Conservation (phyloP, 2,329 filamentous ascomycete species). For the Didymella segeticola region DNA sequence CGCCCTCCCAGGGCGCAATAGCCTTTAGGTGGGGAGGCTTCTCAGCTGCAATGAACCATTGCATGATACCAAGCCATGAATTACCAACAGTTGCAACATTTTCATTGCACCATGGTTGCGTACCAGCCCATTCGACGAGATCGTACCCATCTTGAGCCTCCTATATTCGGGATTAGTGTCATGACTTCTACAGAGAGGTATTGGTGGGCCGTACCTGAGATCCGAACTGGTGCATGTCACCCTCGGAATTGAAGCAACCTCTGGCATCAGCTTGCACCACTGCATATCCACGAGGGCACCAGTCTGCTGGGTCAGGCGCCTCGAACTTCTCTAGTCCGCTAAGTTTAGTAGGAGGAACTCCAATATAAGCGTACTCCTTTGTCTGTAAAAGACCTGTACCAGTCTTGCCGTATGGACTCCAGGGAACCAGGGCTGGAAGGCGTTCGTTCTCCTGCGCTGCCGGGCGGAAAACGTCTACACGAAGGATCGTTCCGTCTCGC, state of each 20-base stretch:
- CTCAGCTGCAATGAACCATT: constrained; percentile 53
- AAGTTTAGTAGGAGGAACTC: constrained; percentile 30
- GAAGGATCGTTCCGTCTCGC: not conserved
- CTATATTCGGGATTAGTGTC: constrained; percentile 52
- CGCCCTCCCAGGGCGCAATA: constrained; percentile 58
- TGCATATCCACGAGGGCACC: constrained; percentile 44
- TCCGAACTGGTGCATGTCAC: no score
- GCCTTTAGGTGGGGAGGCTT: constrained; percentile 52
- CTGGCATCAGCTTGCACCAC: constrained; percentile 44
- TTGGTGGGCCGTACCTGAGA: constrained; percentile 1
- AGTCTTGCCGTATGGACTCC: constrained; percentile 57
- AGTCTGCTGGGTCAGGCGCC: constrained; percentile 50
- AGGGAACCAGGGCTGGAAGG: constrained; percentile 54
- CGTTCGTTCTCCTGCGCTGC: constrained; percentile 38
- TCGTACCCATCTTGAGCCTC: constrained; percentile 58
- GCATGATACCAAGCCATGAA: constrained; percentile 51
- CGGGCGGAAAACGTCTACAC: constrained; percentile 55
- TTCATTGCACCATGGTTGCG: constrained; percentile 55
- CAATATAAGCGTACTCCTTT: not conserved
- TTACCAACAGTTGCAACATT: constrained; percentile 55
- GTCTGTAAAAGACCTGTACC: no score
- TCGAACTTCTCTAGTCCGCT: constrained; percentile 53
- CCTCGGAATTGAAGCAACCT: constrained; percentile 44
- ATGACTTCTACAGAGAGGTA: constrained; percentile 37
- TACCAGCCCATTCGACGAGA: constrained; percentile 52